Evolutionary conservation across 345 rosid species (phyloP).

Genomic region (Ceriops zippeliana): DNA sequence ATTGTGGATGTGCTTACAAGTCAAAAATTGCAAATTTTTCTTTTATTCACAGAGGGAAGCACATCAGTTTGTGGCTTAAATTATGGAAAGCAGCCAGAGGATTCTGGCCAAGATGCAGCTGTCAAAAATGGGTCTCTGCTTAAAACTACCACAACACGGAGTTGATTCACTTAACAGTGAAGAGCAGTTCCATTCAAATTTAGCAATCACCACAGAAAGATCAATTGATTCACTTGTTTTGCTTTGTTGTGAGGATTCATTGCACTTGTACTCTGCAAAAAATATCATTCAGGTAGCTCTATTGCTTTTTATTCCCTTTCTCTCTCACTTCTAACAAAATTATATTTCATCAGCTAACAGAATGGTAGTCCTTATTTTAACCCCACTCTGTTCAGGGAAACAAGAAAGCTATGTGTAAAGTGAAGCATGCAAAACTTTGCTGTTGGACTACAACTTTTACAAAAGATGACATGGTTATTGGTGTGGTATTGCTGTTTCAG

Average conservation of each 20-base stretch:
- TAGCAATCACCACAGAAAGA: slow-evolving; percentile 7
- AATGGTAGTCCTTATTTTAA: background rate
- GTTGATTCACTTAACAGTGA: background rate
- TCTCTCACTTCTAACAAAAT: slow-evolving; percentile 2
- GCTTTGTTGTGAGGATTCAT: slow-evolving; percentile 28
- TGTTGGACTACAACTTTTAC: slow-evolving; percentile 21
- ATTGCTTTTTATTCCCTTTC: slow-evolving; percentile 5
- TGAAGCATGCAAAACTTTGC: slow-evolving; percentile 27
- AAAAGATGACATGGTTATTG: slow-evolving; percentile 21
- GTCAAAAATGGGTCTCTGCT: slow-evolving; percentile 4
- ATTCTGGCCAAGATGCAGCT: slow-evolving; percentile 4
- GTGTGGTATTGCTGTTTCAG: slow-evolving; percentile 19
- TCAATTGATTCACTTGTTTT: slow-evolving; percentile 20
- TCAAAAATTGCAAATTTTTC: background rate
- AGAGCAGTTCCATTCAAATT: slow-evolving; percentile 4
- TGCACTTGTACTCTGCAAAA: slow-evolving; percentile 36
- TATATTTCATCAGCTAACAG: slow-evolving; percentile 4
- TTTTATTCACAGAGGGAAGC: slow-evolving; percentile 7
- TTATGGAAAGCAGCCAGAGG: slow-evolving; percentile 7
- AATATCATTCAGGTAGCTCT: slow-evolving; percentile 59
- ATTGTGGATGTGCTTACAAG: background rate
- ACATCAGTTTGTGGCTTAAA: slow-evolving; percentile 1
- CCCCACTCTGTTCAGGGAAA: slow-evolving; percentile 17
- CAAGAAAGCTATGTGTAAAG: slow-evolving; percentile 25
- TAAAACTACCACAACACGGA: slow-evolving; percentile 3